phyloP scores from a whole-genome alignment of 331 rosid genomes.

The Pyracantha coccinea region DNA sequence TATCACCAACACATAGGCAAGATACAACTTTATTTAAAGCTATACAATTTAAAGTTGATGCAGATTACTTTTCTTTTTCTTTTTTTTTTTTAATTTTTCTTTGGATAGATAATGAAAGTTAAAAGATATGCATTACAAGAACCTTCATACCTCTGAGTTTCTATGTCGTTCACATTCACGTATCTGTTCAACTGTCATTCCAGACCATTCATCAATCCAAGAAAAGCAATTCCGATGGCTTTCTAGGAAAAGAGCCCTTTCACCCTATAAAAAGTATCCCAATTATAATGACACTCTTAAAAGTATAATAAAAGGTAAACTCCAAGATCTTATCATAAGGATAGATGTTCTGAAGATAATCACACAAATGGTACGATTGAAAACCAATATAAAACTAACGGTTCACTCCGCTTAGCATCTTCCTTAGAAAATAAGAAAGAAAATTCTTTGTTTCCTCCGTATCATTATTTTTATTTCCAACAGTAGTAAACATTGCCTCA shows the following conservation, averaged over 20 bases:
- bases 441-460: background rate
- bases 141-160: conserved; percentile 23
- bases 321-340: too few relatives aligned
- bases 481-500: background rate
- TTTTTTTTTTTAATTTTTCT: background rate
- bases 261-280: conserved; percentile 20
- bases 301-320: background rate
- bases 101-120: background rate
- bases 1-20: background rate
- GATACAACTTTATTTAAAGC: too few relatives aligned
- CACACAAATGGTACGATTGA: background rate
- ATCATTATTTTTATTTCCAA: background rate
- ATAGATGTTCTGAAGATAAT: too few relatives aligned
- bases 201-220: conserved; percentile 44
- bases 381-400: background rate
- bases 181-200: conserved; percentile 30
- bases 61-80: too few relatives aligned
- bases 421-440: background rate
- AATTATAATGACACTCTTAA: background rate
- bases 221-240: conserved; percentile 35
- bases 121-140: background rate
- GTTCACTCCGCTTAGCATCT: background rate
- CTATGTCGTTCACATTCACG: conserved; percentile 24
- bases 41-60: background rate
- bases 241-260: conserved; percentile 39